A percentile compares a stretch with the other conserved stretches of the same genome.
These are phyloP conservation scores for Saitozyma sp. DNA, from an alignment of 768 basidiomycete genomes.

Conservation along the genomic window DNA sequence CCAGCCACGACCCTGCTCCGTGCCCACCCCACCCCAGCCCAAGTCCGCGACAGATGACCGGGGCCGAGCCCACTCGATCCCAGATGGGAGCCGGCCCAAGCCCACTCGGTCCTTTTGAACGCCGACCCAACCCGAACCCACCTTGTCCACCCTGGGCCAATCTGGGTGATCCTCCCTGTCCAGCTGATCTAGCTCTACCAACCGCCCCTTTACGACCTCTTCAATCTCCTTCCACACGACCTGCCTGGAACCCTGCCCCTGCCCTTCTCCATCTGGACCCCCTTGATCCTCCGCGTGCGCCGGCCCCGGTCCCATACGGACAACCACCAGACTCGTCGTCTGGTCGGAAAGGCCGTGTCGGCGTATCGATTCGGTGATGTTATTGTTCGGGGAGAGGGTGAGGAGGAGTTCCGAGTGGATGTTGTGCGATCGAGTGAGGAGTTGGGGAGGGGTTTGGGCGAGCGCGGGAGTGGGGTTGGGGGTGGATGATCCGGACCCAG, in stretches of 20 bases:
- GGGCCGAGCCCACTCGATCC: too few species aligned
- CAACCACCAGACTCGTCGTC: constrained; percentile 68
- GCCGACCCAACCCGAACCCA: constrained; percentile 46
- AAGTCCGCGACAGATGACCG: too few species aligned
- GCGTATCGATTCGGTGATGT: constrained; percentile 83
- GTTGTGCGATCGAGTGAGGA: constrained; percentile 73
- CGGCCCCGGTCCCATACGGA: constrained; percentile 61
- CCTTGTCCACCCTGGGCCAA: constrained; percentile 75
- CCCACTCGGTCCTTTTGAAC: too few species aligned
- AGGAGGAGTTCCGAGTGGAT: constrained; percentile 91
- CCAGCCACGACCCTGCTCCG: background rate
- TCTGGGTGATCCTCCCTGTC: constrained; percentile 56
- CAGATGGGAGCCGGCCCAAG: too few species aligned
- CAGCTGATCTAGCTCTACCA: constrained; percentile 59
- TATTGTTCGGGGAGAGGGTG: constrained; percentile 80
- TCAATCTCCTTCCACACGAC: constrained; percentile 60
- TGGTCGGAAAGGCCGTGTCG: constrained; percentile 78
- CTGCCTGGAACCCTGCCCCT: constrained; percentile 5
- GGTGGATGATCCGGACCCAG: constrained; percentile 56
- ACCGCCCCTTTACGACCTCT: constrained; percentile 62
- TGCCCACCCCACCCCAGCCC: too few species aligned
- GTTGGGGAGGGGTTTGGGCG: constrained; percentile 50
- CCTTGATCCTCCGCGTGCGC: constrained; percentile 22
- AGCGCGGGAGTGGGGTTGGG: constrained; percentile 51
- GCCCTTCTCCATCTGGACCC: constrained; percentile 25